Base-by-base conservation (phyloP, 257 asterid species). In the Parsonsia alboflavescens region DNA sequence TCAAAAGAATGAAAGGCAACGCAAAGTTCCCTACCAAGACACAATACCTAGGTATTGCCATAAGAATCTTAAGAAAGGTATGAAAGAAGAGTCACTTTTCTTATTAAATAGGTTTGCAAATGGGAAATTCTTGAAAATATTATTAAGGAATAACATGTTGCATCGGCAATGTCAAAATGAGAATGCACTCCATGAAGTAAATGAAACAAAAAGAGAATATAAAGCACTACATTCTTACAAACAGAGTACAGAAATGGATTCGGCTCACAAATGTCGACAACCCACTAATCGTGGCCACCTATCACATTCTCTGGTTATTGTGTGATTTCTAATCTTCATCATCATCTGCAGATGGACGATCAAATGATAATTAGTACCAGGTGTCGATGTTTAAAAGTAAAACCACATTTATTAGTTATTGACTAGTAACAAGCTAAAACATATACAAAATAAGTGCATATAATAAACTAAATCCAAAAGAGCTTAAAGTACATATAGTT, bases 251-350 rank as follows among this genome's bases (percentile, higher is more conserved):
- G 69, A 76, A 24, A 70, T 73, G 45, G 72, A 57, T 30, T 73
- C 73, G 75, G 74, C 81, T 36, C 70, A 79, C 72, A 78, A 70
- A 17, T 68, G 76, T 78, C 80, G 71, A 75, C 70, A 70, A 76
- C 19, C 76, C 76, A 36, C 71, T 24, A 73, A 72, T 36, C 71
- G 50, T 30, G 66, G 54, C 63, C 75, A 46, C 46, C 13, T 57
- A 36, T 66, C 26, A 15, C 70, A 30, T 65, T 57, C 77, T 78
- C 74, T n/a, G 46, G 46, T 33, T 66, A 44, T 30, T 68, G 44
- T 44, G 59, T 48, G 75, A 71, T 78, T 17, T 78, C 76, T 86
- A 87, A 57, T 89, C 91, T 85, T 89, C 92, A 68, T 86, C 95
- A 62, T 82, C 91, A 83, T 91, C 97, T 87, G 90, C 85, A 85